A percentile compares a stretch with the other conserved stretches of the same genome.
These are phyloP conservation scores for Myriangium duriaei DNA, from an alignment of 2,329 filamentous ascomycete genomes.

Conservation along the genomic window DNA sequence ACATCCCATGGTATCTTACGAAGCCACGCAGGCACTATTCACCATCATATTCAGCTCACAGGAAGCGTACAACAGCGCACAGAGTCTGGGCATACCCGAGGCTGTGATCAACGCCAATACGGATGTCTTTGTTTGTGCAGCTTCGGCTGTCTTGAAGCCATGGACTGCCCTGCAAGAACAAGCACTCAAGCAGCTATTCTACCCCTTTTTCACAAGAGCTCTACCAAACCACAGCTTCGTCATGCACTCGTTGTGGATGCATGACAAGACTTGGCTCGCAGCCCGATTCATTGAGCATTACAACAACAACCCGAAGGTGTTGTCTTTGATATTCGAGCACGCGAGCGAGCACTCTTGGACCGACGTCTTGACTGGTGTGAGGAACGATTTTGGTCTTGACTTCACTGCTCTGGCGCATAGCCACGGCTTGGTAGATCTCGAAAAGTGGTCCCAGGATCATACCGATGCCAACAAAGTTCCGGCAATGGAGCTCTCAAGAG, in stretches of 20 bases:
- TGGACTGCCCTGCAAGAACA: slow-evolving; percentile 66
- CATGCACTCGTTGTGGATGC: slow-evolving; percentile 80
- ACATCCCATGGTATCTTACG: slow-evolving; percentile 78
- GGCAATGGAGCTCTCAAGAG: slow-evolving; percentile 54
- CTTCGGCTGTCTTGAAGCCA: slow-evolving; percentile 63
- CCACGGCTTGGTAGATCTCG: slow-evolving; percentile 64
- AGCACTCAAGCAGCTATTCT: slow-evolving; percentile 64
- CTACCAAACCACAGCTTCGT: slow-evolving; percentile 75
- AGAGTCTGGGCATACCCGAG: slow-evolving; percentile 46
- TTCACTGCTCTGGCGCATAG: slow-evolving; percentile 76
- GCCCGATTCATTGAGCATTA: slow-evolving; percentile 67
- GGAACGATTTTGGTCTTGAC: slow-evolving; percentile 77
- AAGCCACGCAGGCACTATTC: slow-evolving; percentile 60
- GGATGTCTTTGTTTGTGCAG: slow-evolving; percentile 66
- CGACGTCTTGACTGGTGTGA: slow-evolving; percentile 63
- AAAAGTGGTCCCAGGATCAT: slow-evolving; percentile 66
- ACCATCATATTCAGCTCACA: slow-evolving; percentile 48
- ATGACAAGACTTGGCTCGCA: slow-evolving; percentile 78
- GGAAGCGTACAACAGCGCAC: slow-evolving; percentile 42
- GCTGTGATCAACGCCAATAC: slow-evolving; percentile 58
- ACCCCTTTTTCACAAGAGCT: slow-evolving; percentile 69
- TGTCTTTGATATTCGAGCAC: slow-evolving; percentile 63
- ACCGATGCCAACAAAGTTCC: slow-evolving; percentile 25
- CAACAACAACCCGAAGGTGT: slow-evolving; percentile 53
- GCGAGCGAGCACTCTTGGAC: slow-evolving; percentile 74